These are phyloP conservation scores for Leccinum pachyderme DNA, from an alignment of 1,284 basidiomycete genomes.

Conservation along the genomic window DNA sequence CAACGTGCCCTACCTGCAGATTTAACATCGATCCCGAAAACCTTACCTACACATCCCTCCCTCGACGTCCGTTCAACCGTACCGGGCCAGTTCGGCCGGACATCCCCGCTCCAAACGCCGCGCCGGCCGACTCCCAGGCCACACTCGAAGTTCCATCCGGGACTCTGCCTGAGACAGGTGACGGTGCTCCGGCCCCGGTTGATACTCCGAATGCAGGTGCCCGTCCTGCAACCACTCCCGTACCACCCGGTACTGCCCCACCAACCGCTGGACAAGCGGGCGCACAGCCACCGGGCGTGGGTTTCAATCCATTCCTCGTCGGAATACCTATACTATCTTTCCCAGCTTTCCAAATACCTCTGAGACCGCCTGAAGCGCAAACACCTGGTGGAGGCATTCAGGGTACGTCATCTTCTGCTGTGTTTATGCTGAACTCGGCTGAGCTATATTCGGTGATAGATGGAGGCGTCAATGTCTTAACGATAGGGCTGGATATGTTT, in stretches of 20 bases:
- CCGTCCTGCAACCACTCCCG: neutral
- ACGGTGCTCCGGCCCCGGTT: neutral
- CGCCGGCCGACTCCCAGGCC: constrained; percentile 3
- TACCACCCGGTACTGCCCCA: constrained; percentile 5
- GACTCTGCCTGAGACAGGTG: neutral
- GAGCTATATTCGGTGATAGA: constrained; percentile 9
- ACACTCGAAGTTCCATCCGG: constrained; percentile 7
- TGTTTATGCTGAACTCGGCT: constrained; percentile 20
- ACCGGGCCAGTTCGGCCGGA: constrained; percentile 9
- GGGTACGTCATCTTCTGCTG: constrained; percentile 13
- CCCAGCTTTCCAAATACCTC: constrained; percentile 27
- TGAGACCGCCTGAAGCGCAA: constrained; percentile 16
- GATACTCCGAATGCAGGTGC: constrained; percentile 7
- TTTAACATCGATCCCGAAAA: constrained; percentile 79
- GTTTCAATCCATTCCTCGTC: constrained; percentile 18
- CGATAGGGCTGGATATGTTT: constrained; percentile 34
- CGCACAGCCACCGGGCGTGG: constrained; percentile 7
- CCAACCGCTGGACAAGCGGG: constrained; percentile 11
- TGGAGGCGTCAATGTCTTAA: constrained; percentile 26
- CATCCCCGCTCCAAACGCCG: constrained; percentile 7
- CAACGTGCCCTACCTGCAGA: constrained; percentile 77
- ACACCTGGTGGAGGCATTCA: constrained; percentile 17
- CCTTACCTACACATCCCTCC: constrained; percentile 48
- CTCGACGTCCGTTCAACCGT: constrained; percentile 21
- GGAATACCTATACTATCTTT: constrained; percentile 30